Evolutionary conservation across 768 basidiomycete species (phyloP), one percentile per base, ranked within the genome.

Genomic region (Amanita rimosa): DNA sequence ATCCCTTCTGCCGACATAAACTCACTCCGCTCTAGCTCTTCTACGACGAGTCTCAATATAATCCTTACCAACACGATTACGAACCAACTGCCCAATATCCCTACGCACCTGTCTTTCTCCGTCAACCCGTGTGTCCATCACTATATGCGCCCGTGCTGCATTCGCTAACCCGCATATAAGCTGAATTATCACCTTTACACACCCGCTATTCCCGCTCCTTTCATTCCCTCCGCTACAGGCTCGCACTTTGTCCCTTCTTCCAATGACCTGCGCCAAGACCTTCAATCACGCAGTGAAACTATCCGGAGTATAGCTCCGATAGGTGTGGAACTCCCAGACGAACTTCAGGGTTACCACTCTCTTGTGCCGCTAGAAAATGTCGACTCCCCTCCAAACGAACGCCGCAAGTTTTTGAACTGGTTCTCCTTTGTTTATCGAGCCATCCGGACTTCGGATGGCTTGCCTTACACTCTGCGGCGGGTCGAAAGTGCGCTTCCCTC

Each of bases 111-210:
- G 43, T 51, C 37, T 51, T 51, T 45, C 50, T 51, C 4, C 42
- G 57, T 47, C 35, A 27, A 46, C 47, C 36, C 39, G 45, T 52
- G 11, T 37, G 21, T 26, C 5, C 33, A 13, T 24, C 27, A 9
- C 29, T 16, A 22, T n/a, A 22, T 17, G n/a, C 24, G 7, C n/a
- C 9, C 17, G 8, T 14, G 2, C 26, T 29, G 6, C 21, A 14
- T 3, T 37, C 44, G 10, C 46, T 39, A 19, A 19, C 35, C 26
- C 44, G 16, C 13, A 47, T 46, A 37, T 60, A 95, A n/a, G 90
- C 75, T 98, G 40, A 81, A 96, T 60, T 92, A 99, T 59, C 91
- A 97, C 55, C 74, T 97, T 26, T 99, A 99, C 68, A 83, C 87
- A 3, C 76, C 78, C 2, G 75, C 76, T 56, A 69, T 85, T 58